Base-by-base conservation (phyloP, 805 yeast genomes). In the Candida insectorum region DNA sequence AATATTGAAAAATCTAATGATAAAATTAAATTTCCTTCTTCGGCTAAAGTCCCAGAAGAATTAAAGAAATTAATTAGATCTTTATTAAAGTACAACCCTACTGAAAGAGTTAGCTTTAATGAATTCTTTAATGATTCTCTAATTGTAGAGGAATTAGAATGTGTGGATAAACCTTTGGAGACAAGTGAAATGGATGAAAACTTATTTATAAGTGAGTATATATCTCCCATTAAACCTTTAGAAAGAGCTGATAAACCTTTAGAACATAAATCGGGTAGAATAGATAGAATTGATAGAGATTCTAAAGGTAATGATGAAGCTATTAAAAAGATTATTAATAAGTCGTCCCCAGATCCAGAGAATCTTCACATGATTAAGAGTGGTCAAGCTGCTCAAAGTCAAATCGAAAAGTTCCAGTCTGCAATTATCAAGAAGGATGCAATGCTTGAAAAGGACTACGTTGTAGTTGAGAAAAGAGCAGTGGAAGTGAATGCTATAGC, bases 401-500 rank as follows among this genome's bases (percentile, higher is more conserved):
- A 32, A 18, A 10, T 11, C 22, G 18, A 34, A 26, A 24, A 35
- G 30, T 22, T 21, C 17, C 37, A 37, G 2, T 34, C 26, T 13
- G 36, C 47, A 21, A 32, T 39, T 10, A 26, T 40, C 8, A 45
- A 41, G 21, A 44, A 58, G 40, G 59, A 69, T 15, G 51, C 72
- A 15, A 68, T 73, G 16, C 62, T 79, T 36, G 96, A 87, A 47
- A 80, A 77, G 44, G 97, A 88, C 50, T 91, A 91, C 48, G 97
- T 91, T 21, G 95, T 91, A 24, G 89, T 91, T 18, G 97, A 91
- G 56, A 93, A 91, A 56, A 75, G 95, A 31, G 86, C 93, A 0
- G 97, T 91, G 3, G 97, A 93, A 54, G 95, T 91, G 6, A 91
- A 91, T 62, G 91, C 95, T 2, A 69, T 93, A 37, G 98, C 98